A percentile compares a stretch with the other conserved stretches of the same genome.
phyloP scores from a whole-genome alignment of 805 yeast species.

The Ogataea wickerhamii region DNA sequence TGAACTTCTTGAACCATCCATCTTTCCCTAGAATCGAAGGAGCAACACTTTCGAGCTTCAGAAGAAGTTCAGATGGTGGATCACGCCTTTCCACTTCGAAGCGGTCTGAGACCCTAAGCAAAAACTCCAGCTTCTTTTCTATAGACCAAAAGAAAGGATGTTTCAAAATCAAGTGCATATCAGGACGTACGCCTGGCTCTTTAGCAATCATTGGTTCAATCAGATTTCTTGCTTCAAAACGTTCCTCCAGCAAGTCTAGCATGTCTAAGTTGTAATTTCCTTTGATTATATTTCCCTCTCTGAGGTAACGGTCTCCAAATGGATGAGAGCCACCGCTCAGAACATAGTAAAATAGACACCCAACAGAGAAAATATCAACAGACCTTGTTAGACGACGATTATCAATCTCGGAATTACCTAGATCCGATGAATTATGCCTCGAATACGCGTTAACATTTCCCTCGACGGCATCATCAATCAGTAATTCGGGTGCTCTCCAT shows the following conservation, averaged over 20 bases:
- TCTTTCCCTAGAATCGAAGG: slow-evolving; percentile 52
- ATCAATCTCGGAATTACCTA: slow-evolving; percentile 2
- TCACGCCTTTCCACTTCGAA: slow-evolving; percentile 89
- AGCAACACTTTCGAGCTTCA: slow-evolving; percentile 68
- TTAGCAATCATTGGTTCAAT: slow-evolving; percentile 66
- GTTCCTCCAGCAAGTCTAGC: slow-evolving; percentile 44
- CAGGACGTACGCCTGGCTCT: slow-evolving; percentile 70
- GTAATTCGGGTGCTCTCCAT: slow-evolving; percentile 95
- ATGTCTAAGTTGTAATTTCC: slow-evolving; percentile 51
- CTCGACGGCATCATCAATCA: slow-evolving; percentile 39
- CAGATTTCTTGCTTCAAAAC: slow-evolving; percentile 67
- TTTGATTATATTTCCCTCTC: slow-evolving; percentile 85
- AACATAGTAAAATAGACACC: slow-evolving; percentile 89
- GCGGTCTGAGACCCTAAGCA: slow-evolving; percentile 84
- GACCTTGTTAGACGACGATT: slow-evolving; percentile 75
- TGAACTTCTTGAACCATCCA: slow-evolving; percentile 80
- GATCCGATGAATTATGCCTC: slow-evolving; percentile 1
- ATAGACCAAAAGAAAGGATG: slow-evolving; percentile 90
- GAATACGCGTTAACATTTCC: slow-evolving; percentile 15
- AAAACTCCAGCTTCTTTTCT: slow-evolving; percentile 73
- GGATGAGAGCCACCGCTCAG: slow-evolving; percentile 86
- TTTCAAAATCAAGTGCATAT: slow-evolving; percentile 58
- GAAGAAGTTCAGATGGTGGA: slow-evolving; percentile 53
- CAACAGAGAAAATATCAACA: slow-evolving; percentile 89
- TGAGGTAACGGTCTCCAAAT: slow-evolving; percentile 83